Evolutionary conservation across 768 basidiomycete species (phyloP).

Genomic region (Amanita brunnescens): DNA sequence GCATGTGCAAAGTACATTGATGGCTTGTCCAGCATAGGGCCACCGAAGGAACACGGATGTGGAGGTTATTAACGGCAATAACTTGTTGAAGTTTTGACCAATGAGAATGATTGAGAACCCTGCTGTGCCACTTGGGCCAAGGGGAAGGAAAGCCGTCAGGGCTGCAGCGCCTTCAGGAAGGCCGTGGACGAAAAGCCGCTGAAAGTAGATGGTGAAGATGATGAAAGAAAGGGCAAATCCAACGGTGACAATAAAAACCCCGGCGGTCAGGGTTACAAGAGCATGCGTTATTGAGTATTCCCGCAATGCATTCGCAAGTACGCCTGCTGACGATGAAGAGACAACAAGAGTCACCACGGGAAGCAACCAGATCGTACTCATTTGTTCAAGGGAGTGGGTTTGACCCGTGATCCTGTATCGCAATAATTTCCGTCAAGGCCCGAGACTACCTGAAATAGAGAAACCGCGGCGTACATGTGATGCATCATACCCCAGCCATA

Average conservation of each 20-base stretch:
- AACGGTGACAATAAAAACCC: conserved; percentile 44
- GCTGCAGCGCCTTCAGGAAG: conserved; percentile 38
- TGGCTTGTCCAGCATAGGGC: conserved; percentile 21
- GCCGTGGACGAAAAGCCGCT: conserved; percentile 50
- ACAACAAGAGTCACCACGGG: conserved; percentile 72
- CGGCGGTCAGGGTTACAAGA: conserved; percentile 43
- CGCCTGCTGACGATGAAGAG: conserved; percentile 23
- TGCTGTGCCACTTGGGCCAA: conserved; percentile 67
- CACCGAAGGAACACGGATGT: conserved; percentile 28
- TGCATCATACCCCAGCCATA: conserved; percentile 58
- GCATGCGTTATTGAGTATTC: conserved; percentile 38
- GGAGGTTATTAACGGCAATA: conserved; percentile 27
- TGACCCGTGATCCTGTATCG: conserved; percentile 44
- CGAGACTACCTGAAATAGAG: conserved; percentile 8
- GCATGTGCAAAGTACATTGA: conserved; percentile 39
- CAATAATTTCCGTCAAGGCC: not conserved
- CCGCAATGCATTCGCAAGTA: conserved; percentile 43
- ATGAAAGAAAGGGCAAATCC: conserved; percentile 55
- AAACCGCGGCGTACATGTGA: conserved; percentile 64
- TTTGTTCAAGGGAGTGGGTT: conserved; percentile 41
- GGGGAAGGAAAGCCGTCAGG: conserved; percentile 60
- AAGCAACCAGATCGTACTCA: conserved; percentile 65
- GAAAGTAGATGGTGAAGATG: conserved; percentile 57
- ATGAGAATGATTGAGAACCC: conserved; percentile 48
- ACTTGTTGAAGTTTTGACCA: conserved; percentile 35